Conservation (phyloP, 148 eudicot species). For the Fagopyrum esculentum region DNA sequence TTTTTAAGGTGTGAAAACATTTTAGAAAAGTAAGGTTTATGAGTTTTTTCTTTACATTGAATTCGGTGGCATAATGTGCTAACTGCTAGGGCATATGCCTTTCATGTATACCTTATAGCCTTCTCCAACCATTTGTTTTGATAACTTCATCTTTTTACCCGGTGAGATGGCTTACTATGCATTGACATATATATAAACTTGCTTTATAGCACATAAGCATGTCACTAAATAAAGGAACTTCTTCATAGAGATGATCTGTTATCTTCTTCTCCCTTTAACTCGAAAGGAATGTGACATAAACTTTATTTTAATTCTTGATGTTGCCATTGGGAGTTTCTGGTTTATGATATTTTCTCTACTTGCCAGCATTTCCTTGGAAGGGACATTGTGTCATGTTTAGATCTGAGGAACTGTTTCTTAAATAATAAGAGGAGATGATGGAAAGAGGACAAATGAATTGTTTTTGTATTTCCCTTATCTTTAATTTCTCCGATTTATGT, state of each 20-base stretch:
- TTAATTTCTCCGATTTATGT: background rate
- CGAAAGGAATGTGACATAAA: background rate
- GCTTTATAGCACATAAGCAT: background rate
- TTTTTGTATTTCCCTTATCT: background rate
- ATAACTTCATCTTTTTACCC: too few species aligned
- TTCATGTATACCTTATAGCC: background rate
- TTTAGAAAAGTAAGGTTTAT: too few species aligned
- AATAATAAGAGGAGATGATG: background rate
- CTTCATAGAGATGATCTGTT: background rate
- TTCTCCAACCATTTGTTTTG: background rate
- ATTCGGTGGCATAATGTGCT: background rate
- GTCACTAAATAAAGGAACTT: background rate
- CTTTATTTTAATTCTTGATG: background rate
- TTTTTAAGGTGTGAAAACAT: background rate
- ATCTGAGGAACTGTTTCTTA: background rate
- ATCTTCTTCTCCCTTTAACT: background rate
- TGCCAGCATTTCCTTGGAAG: background rate
- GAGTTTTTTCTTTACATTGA: background rate
- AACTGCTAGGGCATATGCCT: background rate
- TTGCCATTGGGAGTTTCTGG: background rate
- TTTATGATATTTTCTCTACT: background rate
- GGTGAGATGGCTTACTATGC: too few species aligned
- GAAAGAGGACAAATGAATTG: background rate
- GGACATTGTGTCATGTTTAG: background rate
- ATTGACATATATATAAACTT: background rate